A percentile compares a stretch with the other conserved stretches of the same genome.
phyloP scores from a whole-genome alignment of 1,284 basidiomycete species.

The Ganoderma meredithae region DNA sequence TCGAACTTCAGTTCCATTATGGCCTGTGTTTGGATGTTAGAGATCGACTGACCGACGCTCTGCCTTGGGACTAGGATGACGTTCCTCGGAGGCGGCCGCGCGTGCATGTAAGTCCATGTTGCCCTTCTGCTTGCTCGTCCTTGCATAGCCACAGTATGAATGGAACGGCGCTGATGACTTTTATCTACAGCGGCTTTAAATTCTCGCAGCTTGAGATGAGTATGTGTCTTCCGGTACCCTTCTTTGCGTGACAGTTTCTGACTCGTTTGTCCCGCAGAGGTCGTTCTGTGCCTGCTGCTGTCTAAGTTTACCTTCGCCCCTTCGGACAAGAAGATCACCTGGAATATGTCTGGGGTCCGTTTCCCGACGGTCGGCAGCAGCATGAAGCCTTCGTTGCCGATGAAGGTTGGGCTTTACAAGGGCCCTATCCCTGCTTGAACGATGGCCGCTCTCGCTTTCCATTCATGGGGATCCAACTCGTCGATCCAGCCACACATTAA shows the following conservation, averaged over 20 bases:
- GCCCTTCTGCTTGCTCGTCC: neutral
- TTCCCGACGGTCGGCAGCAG: constrained; percentile 13
- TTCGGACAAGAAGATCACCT: constrained; percentile 13
- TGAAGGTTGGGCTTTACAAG: constrained; percentile 16
- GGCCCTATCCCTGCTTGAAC: neutral
- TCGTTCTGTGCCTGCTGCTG: constrained; percentile 15
- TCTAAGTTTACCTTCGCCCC: constrained; percentile 19
- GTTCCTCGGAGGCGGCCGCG: constrained; percentile 34
- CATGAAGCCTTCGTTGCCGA: constrained; percentile 15
- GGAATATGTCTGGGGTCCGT: constrained; percentile 15
- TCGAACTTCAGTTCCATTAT: neutral
- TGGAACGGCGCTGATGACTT: neutral
- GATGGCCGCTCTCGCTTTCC: no score
- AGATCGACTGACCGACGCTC: no score
- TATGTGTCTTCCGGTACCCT: constrained; percentile 1
- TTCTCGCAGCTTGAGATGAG: constrained; percentile 35
- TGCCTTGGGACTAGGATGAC: constrained; percentile 30
- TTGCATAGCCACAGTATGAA: neutral
- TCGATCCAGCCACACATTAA: no score
- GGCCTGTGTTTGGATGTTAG: no score
- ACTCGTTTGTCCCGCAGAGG: constrained; percentile 9
- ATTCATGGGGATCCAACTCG: no score
- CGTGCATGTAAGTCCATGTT: constrained; percentile 35
- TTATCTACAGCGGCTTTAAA: constrained; percentile 24
- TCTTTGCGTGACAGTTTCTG: neutral